A percentile compares a stretch with the other conserved stretches of the same genome.
phyloP scores from a whole-genome alignment of 345 rosid genomes.

The Dovyalis caffra region DNA sequence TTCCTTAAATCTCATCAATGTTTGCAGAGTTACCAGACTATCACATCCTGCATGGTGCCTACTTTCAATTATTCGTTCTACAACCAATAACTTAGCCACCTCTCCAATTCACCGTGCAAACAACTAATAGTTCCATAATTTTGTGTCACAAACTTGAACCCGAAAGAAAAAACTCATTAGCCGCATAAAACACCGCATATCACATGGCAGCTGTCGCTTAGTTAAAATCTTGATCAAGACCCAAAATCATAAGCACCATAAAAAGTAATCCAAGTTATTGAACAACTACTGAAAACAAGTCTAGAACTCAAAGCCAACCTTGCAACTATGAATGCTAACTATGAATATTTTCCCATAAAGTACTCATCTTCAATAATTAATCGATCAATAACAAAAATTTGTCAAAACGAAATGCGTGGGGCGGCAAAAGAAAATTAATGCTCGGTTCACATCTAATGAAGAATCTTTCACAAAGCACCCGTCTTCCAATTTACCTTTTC shows the following conservation, averaged over 20 bases:
- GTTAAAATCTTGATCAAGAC: background rate
- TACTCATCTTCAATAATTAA: no score
- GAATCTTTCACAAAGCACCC: no score
- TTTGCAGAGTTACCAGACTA: background rate
- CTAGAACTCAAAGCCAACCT: background rate
- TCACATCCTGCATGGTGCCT: background rate
- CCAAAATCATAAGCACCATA: slow-evolving; percentile 7
- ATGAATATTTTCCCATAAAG: no score
- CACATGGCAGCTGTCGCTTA: background rate
- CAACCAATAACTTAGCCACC: background rate
- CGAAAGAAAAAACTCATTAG: background rate
- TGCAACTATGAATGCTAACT: no score
- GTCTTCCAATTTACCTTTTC: no score
- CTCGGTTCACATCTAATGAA: no score
- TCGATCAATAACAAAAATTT: no score
- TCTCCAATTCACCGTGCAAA: background rate
- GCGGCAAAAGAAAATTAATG: no score
- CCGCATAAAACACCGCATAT: background rate
- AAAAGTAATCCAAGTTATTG: slow-evolving; percentile 11
- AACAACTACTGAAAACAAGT: background rate
- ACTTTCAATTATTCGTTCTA: background rate
- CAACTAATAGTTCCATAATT: background rate
- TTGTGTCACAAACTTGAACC: background rate
- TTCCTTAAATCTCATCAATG: background rate
- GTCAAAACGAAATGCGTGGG: no score